Conservation (phyloP, 2,329 filamentous ascomycete genomes). For the Sarocladium brachiariae region DNA sequence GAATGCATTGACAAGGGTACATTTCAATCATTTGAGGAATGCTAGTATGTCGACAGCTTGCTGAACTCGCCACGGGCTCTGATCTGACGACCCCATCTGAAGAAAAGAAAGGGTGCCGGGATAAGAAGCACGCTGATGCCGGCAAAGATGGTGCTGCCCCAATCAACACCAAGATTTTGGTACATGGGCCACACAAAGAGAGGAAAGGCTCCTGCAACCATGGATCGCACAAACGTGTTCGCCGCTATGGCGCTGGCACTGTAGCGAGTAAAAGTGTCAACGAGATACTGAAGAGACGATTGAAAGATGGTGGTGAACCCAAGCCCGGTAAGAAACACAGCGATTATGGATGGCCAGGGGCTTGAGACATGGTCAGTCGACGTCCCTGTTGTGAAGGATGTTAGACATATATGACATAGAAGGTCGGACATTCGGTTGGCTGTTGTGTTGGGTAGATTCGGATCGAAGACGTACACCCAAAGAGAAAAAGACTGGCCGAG, state of each 20-base stretch:
- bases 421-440: no score
- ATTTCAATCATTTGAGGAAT: no score
- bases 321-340: neutral
- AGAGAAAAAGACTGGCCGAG: conserved; percentile 50
- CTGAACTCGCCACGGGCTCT: neutral
- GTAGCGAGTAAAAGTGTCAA: conserved; percentile 48
- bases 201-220: conserved; percentile 58
- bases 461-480: conserved; percentile 47
- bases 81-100: conserved; percentile 31
- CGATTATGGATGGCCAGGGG: neutral
- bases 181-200: conserved; percentile 47
- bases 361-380: neutral
- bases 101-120: conserved; percentile 37
- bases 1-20: no score
- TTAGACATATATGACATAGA: no score
- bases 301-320: neutral
- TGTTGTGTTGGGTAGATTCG: no score
- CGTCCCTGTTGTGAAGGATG: no score
- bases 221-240: conserved; percentile 49
- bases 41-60: no score
- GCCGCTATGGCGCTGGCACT: conserved; percentile 51
- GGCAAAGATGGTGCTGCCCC: conserved; percentile 37
- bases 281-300: conserved; percentile 41
- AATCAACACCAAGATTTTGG: conserved; percentile 40
- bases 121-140: conserved; percentile 38